phyloP scores from a whole-genome alignment of 1,284 basidiomycete genomes.

The Fomitiporia mediterranea region DNA sequence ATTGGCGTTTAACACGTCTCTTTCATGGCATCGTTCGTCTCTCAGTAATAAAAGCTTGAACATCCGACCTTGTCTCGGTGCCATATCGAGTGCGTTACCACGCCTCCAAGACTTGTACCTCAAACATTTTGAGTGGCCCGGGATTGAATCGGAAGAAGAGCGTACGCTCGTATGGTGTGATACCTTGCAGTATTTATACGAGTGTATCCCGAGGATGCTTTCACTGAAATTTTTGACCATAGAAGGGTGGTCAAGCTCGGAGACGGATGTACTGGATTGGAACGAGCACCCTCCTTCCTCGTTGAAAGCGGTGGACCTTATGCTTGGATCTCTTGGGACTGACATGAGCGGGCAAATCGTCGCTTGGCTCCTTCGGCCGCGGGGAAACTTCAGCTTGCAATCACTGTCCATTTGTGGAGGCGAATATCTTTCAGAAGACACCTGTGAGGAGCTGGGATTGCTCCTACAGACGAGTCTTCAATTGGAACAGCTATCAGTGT shows the following conservation, averaged over 20 bases:
- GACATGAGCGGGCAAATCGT: too few species aligned
- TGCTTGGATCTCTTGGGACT: neutral
- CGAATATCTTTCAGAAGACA: too few species aligned
- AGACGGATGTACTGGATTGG: neutral
- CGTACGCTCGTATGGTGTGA: neutral
- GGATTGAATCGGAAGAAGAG: too few species aligned
- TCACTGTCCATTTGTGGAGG: neutral
- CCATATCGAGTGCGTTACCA: neutral
- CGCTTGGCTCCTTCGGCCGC: neutral
- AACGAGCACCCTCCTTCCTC: neutral
- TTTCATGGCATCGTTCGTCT: neutral
- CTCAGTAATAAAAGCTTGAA: neutral
- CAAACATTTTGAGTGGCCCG: too few species aligned
- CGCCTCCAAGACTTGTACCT: neutral
- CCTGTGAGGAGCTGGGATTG: too few species aligned
- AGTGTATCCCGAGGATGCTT: neutral
- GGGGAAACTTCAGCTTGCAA: neutral
- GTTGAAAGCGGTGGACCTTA: neutral
- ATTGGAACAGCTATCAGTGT: too few species aligned
- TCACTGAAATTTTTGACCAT: neutral
- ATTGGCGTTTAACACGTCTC: neutral
- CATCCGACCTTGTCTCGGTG: neutral
- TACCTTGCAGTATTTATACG: neutral
- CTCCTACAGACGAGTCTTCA: too few species aligned
- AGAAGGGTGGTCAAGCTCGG: neutral